Conservation (phyloP, 2,329 filamentous ascomycete genomes). For the Colletotrichum plurivorum region DNA sequence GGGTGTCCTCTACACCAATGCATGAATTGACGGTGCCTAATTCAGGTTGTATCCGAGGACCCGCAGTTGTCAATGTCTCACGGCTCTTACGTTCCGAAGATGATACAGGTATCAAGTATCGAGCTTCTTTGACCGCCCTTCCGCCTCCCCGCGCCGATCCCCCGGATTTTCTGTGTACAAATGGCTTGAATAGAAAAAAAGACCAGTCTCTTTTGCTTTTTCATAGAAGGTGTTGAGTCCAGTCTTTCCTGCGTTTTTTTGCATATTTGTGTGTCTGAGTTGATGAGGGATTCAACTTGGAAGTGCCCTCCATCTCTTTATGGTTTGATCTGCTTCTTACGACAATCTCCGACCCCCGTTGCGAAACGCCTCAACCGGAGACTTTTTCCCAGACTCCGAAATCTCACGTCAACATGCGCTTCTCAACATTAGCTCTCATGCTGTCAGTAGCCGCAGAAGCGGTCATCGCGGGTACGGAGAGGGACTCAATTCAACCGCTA, state of each 20-base stretch:
- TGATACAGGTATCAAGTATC: conserved; percentile 29
- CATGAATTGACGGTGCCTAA: conserved; percentile 16
- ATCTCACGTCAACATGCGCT: not conserved
- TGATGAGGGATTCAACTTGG: not conserved
- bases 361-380: no score
- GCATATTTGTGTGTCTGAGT: not conserved
- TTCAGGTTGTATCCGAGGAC: conserved; percentile 5
- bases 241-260: not conserved
- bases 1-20: not conserved
- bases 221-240: not conserved
- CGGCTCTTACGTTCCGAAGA: conserved; percentile 28
- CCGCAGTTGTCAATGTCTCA: conserved; percentile 38
- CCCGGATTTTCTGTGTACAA: not conserved
- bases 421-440: not conserved
- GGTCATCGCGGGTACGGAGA: not conserved
- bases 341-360: not conserved
- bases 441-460: not conserved
- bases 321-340: not conserved
- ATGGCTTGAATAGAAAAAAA: not conserved
- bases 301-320: not conserved
- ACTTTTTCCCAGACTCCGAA: no score
- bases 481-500: no score
- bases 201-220: not conserved
- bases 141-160: not conserved
- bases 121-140: not conserved